phyloP scores from a whole-genome alignment of 352 stramenopile species.

The Globisporangium orthogonon region DNA sequence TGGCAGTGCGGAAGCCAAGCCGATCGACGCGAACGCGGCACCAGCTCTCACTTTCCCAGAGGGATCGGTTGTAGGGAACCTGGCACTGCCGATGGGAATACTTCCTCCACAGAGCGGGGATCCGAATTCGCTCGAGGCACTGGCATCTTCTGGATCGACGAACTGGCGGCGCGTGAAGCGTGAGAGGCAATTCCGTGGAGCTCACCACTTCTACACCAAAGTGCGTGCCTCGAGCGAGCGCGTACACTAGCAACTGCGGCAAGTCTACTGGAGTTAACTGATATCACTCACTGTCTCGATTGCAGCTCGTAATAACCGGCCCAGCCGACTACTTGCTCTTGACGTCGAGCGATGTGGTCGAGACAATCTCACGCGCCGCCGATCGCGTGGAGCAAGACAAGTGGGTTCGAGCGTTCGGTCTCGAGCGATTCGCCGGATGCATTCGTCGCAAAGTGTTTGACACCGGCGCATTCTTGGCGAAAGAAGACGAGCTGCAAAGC shows the following conservation, averaged over 20 bases:
- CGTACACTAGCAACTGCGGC: background rate
- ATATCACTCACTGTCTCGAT: background rate
- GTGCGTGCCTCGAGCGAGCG: slow-evolving; percentile 4
- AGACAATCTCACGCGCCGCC: slow-evolving; percentile 21
- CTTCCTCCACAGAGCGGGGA: background rate
- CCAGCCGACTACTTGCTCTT: slow-evolving; percentile 39
- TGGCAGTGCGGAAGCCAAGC: slow-evolving; percentile 30
- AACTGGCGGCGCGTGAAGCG: slow-evolving; percentile 37
- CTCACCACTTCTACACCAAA: slow-evolving; percentile 26
- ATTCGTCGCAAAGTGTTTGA: slow-evolving; percentile 29
- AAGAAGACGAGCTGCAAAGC: slow-evolving; percentile 20
- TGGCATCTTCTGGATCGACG: slow-evolving; percentile 5
- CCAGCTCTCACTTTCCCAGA: slow-evolving; percentile 28
- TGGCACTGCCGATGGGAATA: slow-evolving; percentile 12
- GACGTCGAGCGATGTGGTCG: slow-evolving; percentile 24
- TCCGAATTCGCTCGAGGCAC: slow-evolving; percentile 1
- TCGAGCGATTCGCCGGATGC: slow-evolving; percentile 28
- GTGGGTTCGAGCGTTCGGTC: slow-evolving; percentile 26
- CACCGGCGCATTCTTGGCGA: slow-evolving; percentile 19
- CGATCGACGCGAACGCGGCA: slow-evolving; percentile 20
- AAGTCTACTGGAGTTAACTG: background rate
- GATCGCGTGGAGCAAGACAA: slow-evolving; percentile 21
- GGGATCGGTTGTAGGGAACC: slow-evolving; percentile 32
- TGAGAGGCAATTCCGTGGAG: slow-evolving; percentile 24
- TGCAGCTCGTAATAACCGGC: slow-evolving; percentile 11